Conservation (phyloP, 768 basidiomycete species). For the Amanita brunnescens region DNA sequence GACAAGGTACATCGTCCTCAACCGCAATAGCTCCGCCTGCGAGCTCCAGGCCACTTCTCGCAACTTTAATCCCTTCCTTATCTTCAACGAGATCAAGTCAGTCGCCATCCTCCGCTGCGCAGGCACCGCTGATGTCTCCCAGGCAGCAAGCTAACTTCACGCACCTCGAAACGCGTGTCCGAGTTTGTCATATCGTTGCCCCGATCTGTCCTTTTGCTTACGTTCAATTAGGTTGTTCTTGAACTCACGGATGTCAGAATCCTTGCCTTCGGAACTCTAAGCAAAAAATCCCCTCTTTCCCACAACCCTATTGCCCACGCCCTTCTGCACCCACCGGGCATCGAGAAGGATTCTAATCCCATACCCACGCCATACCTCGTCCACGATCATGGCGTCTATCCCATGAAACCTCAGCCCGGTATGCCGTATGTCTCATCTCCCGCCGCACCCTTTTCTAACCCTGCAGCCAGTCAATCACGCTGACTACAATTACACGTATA, state of each 20-base stretch:
- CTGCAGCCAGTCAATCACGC: constrained; percentile 20
- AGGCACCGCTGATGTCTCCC: background rate
- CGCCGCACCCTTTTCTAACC: background rate
- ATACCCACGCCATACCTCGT: constrained; percentile 11
- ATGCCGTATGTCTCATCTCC: constrained; percentile 20
- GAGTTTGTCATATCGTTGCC: constrained; percentile 35
- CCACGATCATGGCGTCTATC: constrained; percentile 39
- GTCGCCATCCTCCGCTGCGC: constrained; percentile 12
- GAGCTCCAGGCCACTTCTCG: constrained; percentile 61
- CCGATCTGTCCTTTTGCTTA: constrained; percentile 2
- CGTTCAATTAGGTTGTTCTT: constrained; percentile 45
- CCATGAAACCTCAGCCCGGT: constrained; percentile 22
- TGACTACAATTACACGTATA: constrained; percentile 25
- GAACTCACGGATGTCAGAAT: constrained; percentile 67
- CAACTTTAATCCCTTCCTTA: constrained; percentile 50
- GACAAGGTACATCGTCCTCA: constrained; percentile 76
- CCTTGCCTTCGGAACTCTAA: constrained; percentile 59
- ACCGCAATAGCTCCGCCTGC: constrained; percentile 69
- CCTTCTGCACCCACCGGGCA: constrained; percentile 63
- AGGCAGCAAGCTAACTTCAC: constrained; percentile 63
- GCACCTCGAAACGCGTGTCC: constrained; percentile 57
- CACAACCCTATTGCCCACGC: constrained; percentile 62
- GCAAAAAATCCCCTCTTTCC: constrained; percentile 43
- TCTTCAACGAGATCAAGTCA: constrained; percentile 77
- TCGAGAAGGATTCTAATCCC: constrained; percentile 24